phyloP scores from a whole-genome alignment of 108 stramenopile species.

The Pseudonitzschia multistriata region DNA sequence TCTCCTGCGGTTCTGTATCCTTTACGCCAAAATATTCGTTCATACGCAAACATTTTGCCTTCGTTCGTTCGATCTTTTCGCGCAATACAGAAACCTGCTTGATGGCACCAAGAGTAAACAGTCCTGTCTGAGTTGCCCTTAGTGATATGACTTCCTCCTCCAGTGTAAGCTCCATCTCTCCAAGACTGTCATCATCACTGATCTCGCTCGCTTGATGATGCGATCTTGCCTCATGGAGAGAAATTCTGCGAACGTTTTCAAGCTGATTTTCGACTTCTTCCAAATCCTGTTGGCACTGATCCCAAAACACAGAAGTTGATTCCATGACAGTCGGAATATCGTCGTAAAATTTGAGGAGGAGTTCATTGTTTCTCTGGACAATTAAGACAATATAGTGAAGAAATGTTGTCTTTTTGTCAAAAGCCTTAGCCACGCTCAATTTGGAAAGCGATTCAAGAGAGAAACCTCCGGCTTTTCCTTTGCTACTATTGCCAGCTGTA shows the following conservation, averaged over 20 bases:
- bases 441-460: conserved; percentile 92
- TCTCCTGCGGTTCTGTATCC: conserved; percentile 75
- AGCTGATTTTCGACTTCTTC: conserved; percentile 84
- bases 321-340: conserved; percentile 76
- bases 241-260: conserved; percentile 74
- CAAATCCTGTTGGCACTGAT: conserved; percentile 73
- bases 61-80: conserved; percentile 77
- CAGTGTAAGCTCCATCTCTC: conserved; percentile 57
- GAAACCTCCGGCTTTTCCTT: conserved; percentile 86
- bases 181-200: conserved; percentile 58
- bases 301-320: conserved; percentile 83
- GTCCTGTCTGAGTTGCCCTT: conserved; percentile 67
- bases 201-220: conserved; percentile 32
- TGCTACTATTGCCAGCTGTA: conserved; percentile 67
- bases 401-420: conserved; percentile 96
- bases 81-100: conserved; percentile 82
- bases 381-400: conserved; percentile 91
- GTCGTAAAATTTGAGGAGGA: conserved; percentile 72
- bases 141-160: conserved; percentile 80
- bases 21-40: conserved; percentile 83
- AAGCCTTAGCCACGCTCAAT: conserved; percentile 93
- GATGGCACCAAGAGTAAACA: conserved; percentile 83
- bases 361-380: conserved; percentile 81
- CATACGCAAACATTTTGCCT: conserved; percentile 54
- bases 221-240: conserved; percentile 60